Conservation (phyloP, 2,329 filamentous ascomycete species). For the Shiraia bambusicola region DNA sequence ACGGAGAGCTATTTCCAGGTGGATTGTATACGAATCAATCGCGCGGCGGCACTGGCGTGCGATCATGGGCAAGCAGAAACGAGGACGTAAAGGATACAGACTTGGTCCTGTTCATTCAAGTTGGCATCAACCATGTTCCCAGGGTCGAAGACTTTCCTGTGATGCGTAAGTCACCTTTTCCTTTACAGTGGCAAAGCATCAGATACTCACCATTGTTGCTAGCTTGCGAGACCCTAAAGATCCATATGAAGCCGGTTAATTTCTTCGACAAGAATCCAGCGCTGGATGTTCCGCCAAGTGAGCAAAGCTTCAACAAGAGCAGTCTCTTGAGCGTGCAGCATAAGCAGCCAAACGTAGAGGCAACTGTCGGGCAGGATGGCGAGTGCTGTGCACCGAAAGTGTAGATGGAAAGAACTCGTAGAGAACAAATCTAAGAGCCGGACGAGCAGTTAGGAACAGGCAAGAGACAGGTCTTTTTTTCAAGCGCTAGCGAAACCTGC, state of each 20-base stretch:
- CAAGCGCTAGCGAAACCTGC: too few species aligned
- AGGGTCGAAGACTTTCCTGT: conserved; percentile 60
- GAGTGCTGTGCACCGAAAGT: conserved; percentile 44
- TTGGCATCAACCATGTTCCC: conserved; percentile 60
- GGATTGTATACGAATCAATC: conserved; percentile 64
- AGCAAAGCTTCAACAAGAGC: conserved; percentile 51
- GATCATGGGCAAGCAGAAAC: conserved; percentile 53
- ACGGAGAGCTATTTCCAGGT: conserved; percentile 61
- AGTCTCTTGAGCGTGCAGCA: conserved; percentile 41
- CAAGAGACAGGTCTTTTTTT: too few species aligned
- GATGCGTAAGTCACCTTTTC: conserved; percentile 41
- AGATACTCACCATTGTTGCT: too few species aligned
- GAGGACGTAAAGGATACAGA: conserved; percentile 58
- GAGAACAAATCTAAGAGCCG: too few species aligned
- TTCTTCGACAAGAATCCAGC: conserved; percentile 62
- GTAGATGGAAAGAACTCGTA: too few species aligned
- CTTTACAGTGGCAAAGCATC: too few species aligned
- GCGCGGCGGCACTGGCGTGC: conserved; percentile 52
- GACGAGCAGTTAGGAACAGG: too few species aligned
- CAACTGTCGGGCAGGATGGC: conserved; percentile 38
- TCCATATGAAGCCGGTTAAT: conserved; percentile 60
- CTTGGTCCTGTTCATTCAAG: conserved; percentile 59
- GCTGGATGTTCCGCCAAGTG: conserved; percentile 58
- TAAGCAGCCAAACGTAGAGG: conserved; percentile 40
- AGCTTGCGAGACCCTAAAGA: conserved; percentile 58